Conservation (phyloP, 805 yeast species). For the Yueomyces sinensis region DNA sequence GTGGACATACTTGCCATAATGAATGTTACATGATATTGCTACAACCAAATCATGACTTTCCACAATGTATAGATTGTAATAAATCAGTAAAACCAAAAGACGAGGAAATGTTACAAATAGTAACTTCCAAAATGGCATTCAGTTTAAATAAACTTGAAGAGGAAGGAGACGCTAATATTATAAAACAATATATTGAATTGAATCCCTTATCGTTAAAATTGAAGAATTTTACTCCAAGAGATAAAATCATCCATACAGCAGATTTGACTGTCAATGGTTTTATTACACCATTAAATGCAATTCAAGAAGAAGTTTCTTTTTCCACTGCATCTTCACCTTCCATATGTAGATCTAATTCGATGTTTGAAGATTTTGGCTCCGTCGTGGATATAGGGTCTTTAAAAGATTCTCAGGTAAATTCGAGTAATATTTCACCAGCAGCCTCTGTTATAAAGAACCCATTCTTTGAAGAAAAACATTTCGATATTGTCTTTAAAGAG, state of each 20-base stretch:
- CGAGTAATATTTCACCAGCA: not conserved
- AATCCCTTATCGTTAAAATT: slow-evolving; percentile 1
- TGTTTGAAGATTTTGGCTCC: not conserved
- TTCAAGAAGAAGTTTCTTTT: not conserved
- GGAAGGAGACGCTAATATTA: not conserved
- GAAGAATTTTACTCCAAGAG: slow-evolving; percentile 14
- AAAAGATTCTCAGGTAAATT: not conserved
- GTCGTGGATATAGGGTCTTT: not conserved
- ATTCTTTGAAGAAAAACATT: not conserved
- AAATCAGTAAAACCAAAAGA: slow-evolving; percentile 15
- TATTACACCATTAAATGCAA: slow-evolving; percentile 4
- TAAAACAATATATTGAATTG: slow-evolving; percentile 12
- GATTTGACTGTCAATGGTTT: slow-evolving; percentile 20
- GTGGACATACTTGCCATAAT: slow-evolving; percentile 33
- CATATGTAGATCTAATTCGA: not conserved
- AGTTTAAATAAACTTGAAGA: slow-evolving; percentile 1
- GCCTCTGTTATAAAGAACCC: not conserved
- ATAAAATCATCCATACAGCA: slow-evolving; percentile 19
- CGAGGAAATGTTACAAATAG: slow-evolving; percentile 16
- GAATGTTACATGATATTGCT: slow-evolving; percentile 28
- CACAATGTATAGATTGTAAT: slow-evolving; percentile 19
- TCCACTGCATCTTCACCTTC: not conserved
- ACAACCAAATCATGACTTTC: slow-evolving; percentile 10
- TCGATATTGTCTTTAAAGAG: not conserved
- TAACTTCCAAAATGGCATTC: slow-evolving; percentile 11